Base-by-base conservation (phyloP, 2,329 filamentous ascomycete species). In the Clonostachys solani region DNA sequence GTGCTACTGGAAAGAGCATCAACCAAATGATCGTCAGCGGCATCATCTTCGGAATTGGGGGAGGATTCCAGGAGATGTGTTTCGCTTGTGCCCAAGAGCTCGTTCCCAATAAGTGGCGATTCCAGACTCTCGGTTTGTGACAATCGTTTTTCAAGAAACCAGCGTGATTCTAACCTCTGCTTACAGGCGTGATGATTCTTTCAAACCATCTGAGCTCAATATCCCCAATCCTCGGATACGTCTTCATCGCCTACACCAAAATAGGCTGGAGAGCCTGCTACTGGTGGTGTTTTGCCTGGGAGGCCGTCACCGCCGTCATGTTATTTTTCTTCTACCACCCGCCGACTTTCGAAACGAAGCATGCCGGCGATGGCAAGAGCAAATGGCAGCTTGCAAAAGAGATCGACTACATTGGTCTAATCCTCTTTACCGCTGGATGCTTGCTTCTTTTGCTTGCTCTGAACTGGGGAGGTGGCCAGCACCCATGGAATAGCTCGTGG, bases 21-120 rank as follows among this genome's bases (percentile, higher is more conserved):
- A 57, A 60, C 33, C 62, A 66, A 43, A 69, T 70, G 65, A 69
- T 72, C 46, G 63, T 57, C 5, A 61, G 61, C 17, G 65, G 66
- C 15, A 64, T 60, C 10, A 53, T 71, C 17, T 69, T 71, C 44
- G 66, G 68, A 15, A 57, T 61, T 16, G 67, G 66, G 3, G 59
- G 59, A 16, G 67, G 67, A 2, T 65, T 70, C 46, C 58, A 67
- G 42, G 66, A 71, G 46, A 64, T 68, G 57, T 58, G 62, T 9
- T 71, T 66, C 52, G 66, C 53, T 33, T 56, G 54, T 13, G 55
- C 58, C 12, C 52, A 66, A 52, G 67, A 68, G 52, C 62, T 66
- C 33, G 61, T 69, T 19, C 66, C 66, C 9, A 66, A 61, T 47
- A 58, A 57, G 35, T 66, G 63, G 49, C 57, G 67, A n/a, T 60